Conservation (phyloP, 2,329 filamentous ascomycete species). For the Colletotrichum sidae region DNA sequence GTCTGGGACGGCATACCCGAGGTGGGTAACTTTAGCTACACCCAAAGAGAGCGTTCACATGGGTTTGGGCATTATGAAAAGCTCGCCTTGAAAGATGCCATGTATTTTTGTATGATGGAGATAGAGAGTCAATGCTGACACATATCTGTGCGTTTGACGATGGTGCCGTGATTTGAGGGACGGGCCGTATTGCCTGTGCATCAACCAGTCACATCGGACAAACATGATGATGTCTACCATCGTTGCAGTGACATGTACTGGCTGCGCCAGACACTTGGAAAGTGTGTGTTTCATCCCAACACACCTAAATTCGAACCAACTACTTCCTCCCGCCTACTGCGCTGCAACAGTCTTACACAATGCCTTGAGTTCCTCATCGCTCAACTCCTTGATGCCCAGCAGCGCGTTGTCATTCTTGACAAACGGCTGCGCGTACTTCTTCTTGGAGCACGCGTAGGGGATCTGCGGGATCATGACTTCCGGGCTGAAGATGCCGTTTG, state of each 20-base stretch:
- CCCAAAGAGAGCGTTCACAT: slow-evolving; percentile 23
- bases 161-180: too few relatives aligned
- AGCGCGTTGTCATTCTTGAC: slow-evolving; percentile 40
- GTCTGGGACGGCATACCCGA: slow-evolving; percentile 32
- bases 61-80: slow-evolving; percentile 27
- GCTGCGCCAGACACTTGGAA: background rate
- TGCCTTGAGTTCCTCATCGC: slow-evolving; percentile 39
- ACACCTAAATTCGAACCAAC: background rate
- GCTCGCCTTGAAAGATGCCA: slow-evolving; percentile 1
- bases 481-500: slow-evolving; percentile 38
- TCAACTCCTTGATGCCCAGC: slow-evolving; percentile 39
- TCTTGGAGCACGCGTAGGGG: slow-evolving; percentile 36
- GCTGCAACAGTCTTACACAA: slow-evolving; percentile 34
- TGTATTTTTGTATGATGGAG: background rate
- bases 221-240: too few relatives aligned
- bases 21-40: slow-evolving; percentile 21
- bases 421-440: slow-evolving; percentile 31
- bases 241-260: too few relatives aligned
- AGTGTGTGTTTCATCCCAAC: background rate
- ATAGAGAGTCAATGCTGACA: too few relatives aligned
- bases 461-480: slow-evolving; percentile 38
- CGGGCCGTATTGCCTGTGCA: too few relatives aligned
- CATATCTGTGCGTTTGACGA: background rate
- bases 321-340: slow-evolving; percentile 4
- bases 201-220: too few relatives aligned